Evolutionary conservation across 2,329 filamentous ascomycete species (phyloP).

Genomic region (Pseudogymnoascus sp.): DNA sequence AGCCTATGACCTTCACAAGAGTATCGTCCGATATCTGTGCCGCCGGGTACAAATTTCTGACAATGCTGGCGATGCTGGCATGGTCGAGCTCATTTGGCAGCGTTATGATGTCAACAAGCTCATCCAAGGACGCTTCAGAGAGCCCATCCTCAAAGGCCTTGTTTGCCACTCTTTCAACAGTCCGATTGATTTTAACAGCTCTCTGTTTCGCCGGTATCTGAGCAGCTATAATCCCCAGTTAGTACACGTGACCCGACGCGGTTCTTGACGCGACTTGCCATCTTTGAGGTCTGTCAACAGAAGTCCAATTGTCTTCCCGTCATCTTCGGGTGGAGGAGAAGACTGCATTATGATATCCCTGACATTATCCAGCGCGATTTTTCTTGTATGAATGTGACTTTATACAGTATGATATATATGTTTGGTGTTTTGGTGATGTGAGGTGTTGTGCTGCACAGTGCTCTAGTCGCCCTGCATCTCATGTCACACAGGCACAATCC

Average conservation of each 20-base stretch:
- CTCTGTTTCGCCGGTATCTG: constrained; percentile 59
- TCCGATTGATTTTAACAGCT: constrained; percentile 50
- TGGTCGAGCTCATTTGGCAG: constrained; percentile 65
- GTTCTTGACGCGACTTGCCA: constrained; percentile 21
- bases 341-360: background rate
- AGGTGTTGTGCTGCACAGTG: background rate
- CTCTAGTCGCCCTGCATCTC: background rate
- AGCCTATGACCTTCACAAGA: constrained; percentile 59
- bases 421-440: background rate
- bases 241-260: constrained; percentile 6
- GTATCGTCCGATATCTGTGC: constrained; percentile 50
- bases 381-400: background rate
- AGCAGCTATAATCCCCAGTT: constrained; percentile 37
- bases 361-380: background rate
- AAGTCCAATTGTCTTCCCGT: background rate
- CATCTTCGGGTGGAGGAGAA: background rate
- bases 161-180: constrained; percentile 54
- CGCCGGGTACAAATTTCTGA: constrained; percentile 71
- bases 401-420: background rate
- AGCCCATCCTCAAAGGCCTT: constrained; percentile 62
- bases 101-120: constrained; percentile 59
- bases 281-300: constrained; percentile 21
- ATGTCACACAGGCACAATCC: background rate
- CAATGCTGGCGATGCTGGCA: constrained; percentile 56
- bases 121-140: constrained; percentile 47